Evolutionary conservation across 257 asterid genomes (phyloP), one percentile per base, ranked within the genome.

Genomic region (Salvia hispanica): DNA sequence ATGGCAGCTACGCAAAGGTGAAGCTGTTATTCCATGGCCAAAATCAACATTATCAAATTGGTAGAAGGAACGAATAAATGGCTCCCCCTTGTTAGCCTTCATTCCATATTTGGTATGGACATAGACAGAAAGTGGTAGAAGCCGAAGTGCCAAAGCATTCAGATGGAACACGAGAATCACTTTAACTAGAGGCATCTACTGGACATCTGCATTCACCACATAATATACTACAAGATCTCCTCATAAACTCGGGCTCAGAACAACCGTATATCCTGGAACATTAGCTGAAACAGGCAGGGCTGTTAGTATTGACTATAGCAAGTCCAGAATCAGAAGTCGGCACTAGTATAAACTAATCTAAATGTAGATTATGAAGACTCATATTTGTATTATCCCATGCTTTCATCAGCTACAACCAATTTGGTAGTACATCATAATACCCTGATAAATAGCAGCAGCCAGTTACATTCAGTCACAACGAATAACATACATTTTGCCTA

Each of bases 281-380:
- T 6, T 4, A 54, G 69, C 46, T 33, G 12, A 9, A 50, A 50
- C 36, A 50, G 13, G 70, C 70, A 14, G 37, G 12, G 36, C 47
- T 15, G 70, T 47, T 50, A 48, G 60, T 4, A 64, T 33, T 64
- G 11, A 45, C 42, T 14, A 47, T 31, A 13, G 60, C 70, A 65
- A 34, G 15, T 34, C 50, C 11, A 50, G 3, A 46, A 48, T 14
- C 33, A 61, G 44, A 36, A 7, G 11, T 4, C 34, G 36, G 1
- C 15, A 65, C 18, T 9, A 10, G 7, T 33, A 50, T 3, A 18
- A 15, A 6, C 31, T 6, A 36, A 10, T 13, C 16, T 1, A 2
- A 61, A 61, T 6, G 0, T 10, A 34, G 15, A 36, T 34, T 7
- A 1, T 15, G 36, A 50, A 47, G 37, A 16, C 37, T 21, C 21